Evolutionary conservation across 2,329 filamentous ascomycete genomes (phyloP).

Genomic region (Fusarium newnesense): DNA sequence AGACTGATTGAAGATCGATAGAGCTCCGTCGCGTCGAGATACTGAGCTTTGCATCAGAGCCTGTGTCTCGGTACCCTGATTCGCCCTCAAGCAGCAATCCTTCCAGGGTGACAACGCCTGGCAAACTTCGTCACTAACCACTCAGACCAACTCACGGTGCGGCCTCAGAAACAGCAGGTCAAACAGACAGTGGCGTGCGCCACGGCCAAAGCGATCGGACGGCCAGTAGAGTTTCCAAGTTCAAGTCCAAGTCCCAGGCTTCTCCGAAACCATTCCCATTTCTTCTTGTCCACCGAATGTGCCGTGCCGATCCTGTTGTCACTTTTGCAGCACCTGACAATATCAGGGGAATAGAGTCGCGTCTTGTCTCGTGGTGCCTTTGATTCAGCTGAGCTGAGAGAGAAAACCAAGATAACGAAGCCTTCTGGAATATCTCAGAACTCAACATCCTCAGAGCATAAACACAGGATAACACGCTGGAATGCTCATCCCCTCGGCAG

Average conservation of each 20-base stretch:
- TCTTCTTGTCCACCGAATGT: background rate
- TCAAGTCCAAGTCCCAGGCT: background rate
- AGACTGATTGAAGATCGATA: slow-evolving; percentile 4
- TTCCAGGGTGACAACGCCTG: slow-evolving; percentile 4
- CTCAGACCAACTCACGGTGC: slow-evolving; percentile 24
- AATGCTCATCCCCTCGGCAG: slow-evolving; percentile 42
- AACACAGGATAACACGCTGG: slow-evolving; percentile 20
- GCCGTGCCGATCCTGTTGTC: background rate
- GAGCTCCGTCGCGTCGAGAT: background rate
- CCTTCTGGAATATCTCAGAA: slow-evolving; percentile 45
- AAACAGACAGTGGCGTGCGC: slow-evolving; percentile 39
- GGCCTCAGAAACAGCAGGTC: slow-evolving; percentile 36
- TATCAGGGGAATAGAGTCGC: background rate
- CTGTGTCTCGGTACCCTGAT: background rate
- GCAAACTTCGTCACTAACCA: slow-evolving; percentile 2
- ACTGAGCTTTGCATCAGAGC: background rate
- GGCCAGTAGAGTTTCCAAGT: slow-evolving; percentile 33
- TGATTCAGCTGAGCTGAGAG: slow-evolving; percentile 4
- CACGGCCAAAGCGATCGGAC: slow-evolving; percentile 40
- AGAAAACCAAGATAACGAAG: slow-evolving; percentile 36
- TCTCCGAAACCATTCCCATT: slow-evolving; percentile 19
- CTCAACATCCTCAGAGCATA: slow-evolving; percentile 1
- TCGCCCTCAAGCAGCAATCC: slow-evolving; percentile 3
- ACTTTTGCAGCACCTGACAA: background rate
- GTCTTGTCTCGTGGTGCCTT: slow-evolving; percentile 11